Evolutionary conservation across 768 basidiomycete species (phyloP).

Genomic region (Russula brevipes): DNA sequence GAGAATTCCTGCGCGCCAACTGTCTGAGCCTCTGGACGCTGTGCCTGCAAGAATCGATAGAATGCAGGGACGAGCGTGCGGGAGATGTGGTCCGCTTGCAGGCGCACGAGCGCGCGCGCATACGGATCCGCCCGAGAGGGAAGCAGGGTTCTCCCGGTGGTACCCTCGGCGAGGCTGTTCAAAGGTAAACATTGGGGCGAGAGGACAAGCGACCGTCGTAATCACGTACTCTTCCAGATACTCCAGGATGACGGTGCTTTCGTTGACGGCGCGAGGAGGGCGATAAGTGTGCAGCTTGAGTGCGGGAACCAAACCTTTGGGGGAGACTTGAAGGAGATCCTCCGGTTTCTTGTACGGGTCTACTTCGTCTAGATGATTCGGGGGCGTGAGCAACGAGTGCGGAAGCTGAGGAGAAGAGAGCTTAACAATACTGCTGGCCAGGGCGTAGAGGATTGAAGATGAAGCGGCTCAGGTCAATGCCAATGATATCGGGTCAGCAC

Average conservation of each 20-base stretch:
- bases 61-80: constrained; percentile 64
- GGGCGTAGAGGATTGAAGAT: background rate
- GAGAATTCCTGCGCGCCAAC: background rate
- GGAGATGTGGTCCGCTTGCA: constrained; percentile 64
- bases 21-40: constrained; percentile 48
- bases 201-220: background rate
- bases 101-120: constrained; percentile 58
- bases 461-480: background rate
- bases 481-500: background rate
- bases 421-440: background rate
- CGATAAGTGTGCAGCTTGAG: constrained; percentile 48
- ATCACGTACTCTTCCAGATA: constrained; percentile 66
- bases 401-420: background rate
- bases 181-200: background rate
- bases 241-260: constrained; percentile 75
- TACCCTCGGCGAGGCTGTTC: background rate
- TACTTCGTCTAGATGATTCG: constrained; percentile 53
- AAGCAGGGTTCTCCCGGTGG: constrained; percentile 36
- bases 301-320: constrained; percentile 77
- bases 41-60: constrained; percentile 70
- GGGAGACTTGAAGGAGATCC: constrained; percentile 74
- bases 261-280: constrained; percentile 63
- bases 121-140: constrained; percentile 45
- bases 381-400: background rate
- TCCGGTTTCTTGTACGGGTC: constrained; percentile 79